Base-by-base conservation (phyloP, 306 rosid genomes). In the Gynostemma pentaphyllum region DNA sequence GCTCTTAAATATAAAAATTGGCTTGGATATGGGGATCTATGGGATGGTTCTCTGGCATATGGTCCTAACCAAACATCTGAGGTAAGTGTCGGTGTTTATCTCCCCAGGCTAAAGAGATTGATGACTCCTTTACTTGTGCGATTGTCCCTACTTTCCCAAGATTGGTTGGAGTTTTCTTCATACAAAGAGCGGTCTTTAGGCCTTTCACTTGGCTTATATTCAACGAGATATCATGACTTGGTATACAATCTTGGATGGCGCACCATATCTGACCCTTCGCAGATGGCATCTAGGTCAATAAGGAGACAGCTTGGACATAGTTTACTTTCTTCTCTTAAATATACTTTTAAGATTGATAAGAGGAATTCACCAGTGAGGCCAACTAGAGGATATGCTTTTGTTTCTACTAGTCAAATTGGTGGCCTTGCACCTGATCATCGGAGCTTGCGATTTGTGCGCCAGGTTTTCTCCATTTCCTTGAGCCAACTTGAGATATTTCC, bases 281-380 rank as follows among this genome's bases (percentile, higher is more conserved):
- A 84, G 76, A 80, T 86, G 90, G 84, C 99, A 45, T 88, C 95
- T 53, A 86, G 76, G 79, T 79, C 96, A 23, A 79, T 92, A 56
- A 88, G 99, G 80, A 86, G 99, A 85, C 99, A 94, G 80, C 95
- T 94, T 69, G 99, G 99, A 59, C 94, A 88, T 76, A 78, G 90
- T 61, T 79, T 94, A 71, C 83, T 88, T 22, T 94, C 99, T 36
- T 84, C 94, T 70, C 65, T 94, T 60, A 94, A 88, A 78, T 84
- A 94, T 72, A 84, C 94, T 28, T 88, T 77, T 68, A 94, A 81
- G 76, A 34, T 84, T 75, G 95, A 94, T 55, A 71, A 73, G 75
- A 94, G 99, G 80, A 83, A 88, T 82, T 94, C 99, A 55, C 45
- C 78, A 23, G 62, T 79, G 66, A 82, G 97, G 72, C 97, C 99